phyloP scores from a whole-genome alignment of 2,329 filamentous ascomycete species.

The Arthrobotrys sinensis region DNA sequence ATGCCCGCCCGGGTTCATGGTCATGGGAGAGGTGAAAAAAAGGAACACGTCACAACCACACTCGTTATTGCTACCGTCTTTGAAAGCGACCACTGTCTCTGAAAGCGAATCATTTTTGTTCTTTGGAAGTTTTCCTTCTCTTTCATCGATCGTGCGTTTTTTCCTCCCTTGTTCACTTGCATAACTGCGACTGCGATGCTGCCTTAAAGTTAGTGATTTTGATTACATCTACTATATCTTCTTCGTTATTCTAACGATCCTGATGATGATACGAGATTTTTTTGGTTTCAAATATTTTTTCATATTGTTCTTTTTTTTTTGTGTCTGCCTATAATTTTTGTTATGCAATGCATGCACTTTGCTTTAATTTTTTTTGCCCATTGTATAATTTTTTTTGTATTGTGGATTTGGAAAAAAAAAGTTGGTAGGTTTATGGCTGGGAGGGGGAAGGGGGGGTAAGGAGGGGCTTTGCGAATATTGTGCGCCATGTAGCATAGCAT shows the following conservation, averaged over 20 bases:
- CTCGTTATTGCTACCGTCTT: not conserved
- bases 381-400: not conserved
- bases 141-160: conserved; percentile 1
- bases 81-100: not conserved
- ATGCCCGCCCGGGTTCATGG: conserved; percentile 6
- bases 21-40: conserved; percentile 11
- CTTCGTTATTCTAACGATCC: conserved; percentile 13
- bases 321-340: not conserved
- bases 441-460: not conserved
- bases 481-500: conserved; percentile 38
- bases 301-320: too few species aligned
- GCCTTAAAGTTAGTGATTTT: conserved; percentile 14
- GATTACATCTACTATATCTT: not conserved
- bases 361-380: not conserved
- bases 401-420: conserved; percentile 7
- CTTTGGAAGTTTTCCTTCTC: not conserved
- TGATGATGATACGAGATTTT: not conserved
- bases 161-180: not conserved
- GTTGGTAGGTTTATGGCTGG: not conserved
- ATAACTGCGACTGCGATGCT: conserved; percentile 22
- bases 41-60: conserved; percentile 24
- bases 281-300: not conserved
- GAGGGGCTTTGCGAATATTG: not conserved
- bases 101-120: not conserved
- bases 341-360: conserved; percentile 10